These are phyloP conservation scores for Zizania latifolia DNA, from an alignment of 176 grass and related monocot genomes.

Conservation along the genomic window DNA sequence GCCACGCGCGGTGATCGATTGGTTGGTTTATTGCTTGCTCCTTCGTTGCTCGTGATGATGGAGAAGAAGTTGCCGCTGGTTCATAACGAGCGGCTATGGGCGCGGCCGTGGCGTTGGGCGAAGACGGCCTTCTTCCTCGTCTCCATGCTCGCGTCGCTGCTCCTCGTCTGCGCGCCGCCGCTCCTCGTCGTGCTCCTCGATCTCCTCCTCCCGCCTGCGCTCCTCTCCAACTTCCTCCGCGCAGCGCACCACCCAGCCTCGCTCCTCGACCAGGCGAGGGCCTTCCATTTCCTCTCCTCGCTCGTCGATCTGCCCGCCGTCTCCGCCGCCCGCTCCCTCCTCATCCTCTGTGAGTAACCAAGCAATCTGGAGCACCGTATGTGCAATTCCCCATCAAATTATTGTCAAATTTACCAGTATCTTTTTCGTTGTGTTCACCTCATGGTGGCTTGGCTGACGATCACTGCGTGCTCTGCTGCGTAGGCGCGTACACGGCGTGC, in stretches of 20 bases:
- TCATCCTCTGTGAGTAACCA: conserved; percentile 65
- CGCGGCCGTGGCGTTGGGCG: conserved; percentile 69
- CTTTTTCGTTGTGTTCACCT: neutral
- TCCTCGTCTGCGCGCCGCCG: conserved; percentile 94
- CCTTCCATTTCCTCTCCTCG: conserved; percentile 62
- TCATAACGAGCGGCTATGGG: conserved; percentile 39
- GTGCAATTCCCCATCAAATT: neutral
- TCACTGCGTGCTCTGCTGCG: neutral
- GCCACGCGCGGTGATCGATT: neutral
- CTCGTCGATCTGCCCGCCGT: conserved; percentile 73
- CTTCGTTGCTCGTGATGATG: too few relatives aligned
- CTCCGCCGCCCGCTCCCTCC: conserved; percentile 64
- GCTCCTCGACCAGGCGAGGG: conserved; percentile 32
- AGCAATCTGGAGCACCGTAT: neutral
- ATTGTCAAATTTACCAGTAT: too few relatives aligned
- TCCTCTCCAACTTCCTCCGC: conserved; percentile 55
- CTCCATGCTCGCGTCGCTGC: conserved; percentile 74
- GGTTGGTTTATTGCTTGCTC: neutral
- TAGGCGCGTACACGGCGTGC: conserved; percentile 61
- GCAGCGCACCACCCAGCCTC: neutral
- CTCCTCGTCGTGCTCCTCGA: conserved; percentile 82
- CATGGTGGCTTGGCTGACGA: neutral
- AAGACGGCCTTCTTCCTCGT: conserved; percentile 89
- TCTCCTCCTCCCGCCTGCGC: conserved; percentile 66
- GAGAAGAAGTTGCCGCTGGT: conserved; percentile 44